phyloP scores from a whole-genome alignment of 345 rosid genomes.

The Salix koriyanagi region DNA sequence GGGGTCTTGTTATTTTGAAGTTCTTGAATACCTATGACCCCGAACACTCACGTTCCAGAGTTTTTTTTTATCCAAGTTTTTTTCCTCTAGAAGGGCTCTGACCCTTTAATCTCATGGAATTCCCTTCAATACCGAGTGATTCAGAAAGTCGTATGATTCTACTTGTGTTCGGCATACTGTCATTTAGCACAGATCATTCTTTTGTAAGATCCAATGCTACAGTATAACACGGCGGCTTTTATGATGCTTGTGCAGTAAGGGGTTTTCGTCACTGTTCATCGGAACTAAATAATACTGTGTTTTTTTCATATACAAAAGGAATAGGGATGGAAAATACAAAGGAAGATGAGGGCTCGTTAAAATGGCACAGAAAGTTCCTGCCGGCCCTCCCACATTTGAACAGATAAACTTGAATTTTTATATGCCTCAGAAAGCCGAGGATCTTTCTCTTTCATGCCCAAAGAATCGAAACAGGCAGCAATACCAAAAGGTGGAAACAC shows the following conservation, averaged over 20 bases:
- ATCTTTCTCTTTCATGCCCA: constrained; percentile 31
- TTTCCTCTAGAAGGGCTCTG: background rate
- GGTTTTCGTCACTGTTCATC: background rate
- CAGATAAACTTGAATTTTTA: constrained; percentile 31
- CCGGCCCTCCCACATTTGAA: constrained; percentile 9
- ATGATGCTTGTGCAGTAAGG: background rate
- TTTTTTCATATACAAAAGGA: background rate
- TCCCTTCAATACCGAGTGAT: background rate
- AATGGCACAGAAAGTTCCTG: background rate
- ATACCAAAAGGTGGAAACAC: constrained; percentile 16
- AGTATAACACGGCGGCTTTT: background rate
- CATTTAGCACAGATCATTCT: background rate
- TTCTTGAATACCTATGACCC: too few species aligned
- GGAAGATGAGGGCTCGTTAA: background rate
- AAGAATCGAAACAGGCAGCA: constrained; percentile 26
- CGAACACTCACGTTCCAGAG: background rate
- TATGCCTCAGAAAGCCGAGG: constrained; percentile 14
- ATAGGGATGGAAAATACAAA: background rate
- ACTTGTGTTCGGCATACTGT: background rate
- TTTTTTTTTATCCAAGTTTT: background rate
- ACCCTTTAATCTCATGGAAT: background rate
- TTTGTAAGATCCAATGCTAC: background rate
- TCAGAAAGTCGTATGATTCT: background rate
- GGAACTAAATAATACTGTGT: background rate
- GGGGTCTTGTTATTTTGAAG: background rate